These are phyloP conservation scores for Arbutus unedo DNA, from an alignment of 148 eudicot genomes.

Conservation along the genomic window DNA sequence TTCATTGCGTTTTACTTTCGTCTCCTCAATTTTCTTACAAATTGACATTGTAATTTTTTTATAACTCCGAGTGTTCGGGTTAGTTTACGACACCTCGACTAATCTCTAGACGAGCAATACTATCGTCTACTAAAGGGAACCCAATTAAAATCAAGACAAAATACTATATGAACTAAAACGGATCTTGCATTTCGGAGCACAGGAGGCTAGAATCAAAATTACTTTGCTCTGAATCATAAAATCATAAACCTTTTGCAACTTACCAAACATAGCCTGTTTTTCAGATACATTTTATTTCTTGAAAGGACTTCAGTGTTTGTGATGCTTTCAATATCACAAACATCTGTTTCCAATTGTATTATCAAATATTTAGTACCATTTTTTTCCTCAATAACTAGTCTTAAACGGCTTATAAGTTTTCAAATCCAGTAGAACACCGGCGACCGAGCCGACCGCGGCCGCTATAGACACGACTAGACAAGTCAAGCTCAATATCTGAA, in stretches of 20 bases:
- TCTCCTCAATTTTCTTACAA: neutral
- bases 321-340: neutral
- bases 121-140: too few species aligned
- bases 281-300: neutral
- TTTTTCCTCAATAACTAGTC: conserved; percentile 29
- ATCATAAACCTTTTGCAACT: neutral
- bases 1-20: neutral
- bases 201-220: neutral
- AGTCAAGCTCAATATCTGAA: conserved; percentile 36
- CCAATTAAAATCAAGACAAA: too few species aligned
- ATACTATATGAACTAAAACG: too few species aligned
- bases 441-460: conserved; percentile 43
- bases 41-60: too few species aligned
- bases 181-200: too few species aligned
- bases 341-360: neutral
- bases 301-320: neutral
- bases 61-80: too few species aligned
- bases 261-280: neutral
- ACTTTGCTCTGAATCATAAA: neutral
- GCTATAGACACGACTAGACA: conserved; percentile 40
- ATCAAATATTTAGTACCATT: neutral
- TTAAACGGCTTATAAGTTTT: conserved; percentile 45
- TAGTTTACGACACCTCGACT: too few species aligned
- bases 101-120: too few species aligned
- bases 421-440: conserved; percentile 36